Base-by-base conservation (phyloP, 2,329 filamentous ascomycete genomes). In the Calonectria henricotiae region DNA sequence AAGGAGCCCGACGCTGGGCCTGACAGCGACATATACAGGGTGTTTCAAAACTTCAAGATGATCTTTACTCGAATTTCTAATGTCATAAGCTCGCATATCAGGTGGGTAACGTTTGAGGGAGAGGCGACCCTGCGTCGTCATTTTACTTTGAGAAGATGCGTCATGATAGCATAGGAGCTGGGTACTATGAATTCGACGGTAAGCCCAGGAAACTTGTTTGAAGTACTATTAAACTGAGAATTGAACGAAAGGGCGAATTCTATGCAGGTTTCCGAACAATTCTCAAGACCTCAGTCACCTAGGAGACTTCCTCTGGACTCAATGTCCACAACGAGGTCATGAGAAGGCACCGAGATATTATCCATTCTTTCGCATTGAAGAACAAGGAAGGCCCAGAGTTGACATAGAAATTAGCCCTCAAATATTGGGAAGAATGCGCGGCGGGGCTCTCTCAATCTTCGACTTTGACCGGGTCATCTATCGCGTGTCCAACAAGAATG, bases 11-110 rank as follows among this genome's bases (percentile, higher is more conserved):
- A 46, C 8, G 43, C 43, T 23, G 43, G 43, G 43, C 43, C 43
- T 4, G 43, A 46, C 43, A 46, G 7, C 9, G 43, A 46, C 43
- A 23, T 46, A 17, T 46, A 46, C 43, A 20, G 43, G n/a, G 43
- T 46, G n/a, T 46, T 46, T 46, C 43, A 46, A 46, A 46, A 46
- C n/a, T 46, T 46, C 43, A 46, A 46, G 43, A 46, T 46, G 43
- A 46, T 46, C n/a, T 46, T 46, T 8, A 46, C 43, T 20, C 43
- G 43, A 3, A 46, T 46, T 20, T 46, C n/a, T 7, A 46, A 46
- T 23, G 43, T 46, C 4, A 23, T 46, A 23, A 46, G 43, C 43
- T 46, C 43, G 9, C 43, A 46, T n/a, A 46, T 46, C 7, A 17
- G 43, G 43, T 46, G 43, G 43, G 43, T 46, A n/a, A 46, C 43